A percentile compares a stretch with the other conserved stretches of the same genome.
Evolutionary conservation across 2,329 filamentous ascomycete species (phyloP).

Genomic region (Cercospora sp.): DNA sequence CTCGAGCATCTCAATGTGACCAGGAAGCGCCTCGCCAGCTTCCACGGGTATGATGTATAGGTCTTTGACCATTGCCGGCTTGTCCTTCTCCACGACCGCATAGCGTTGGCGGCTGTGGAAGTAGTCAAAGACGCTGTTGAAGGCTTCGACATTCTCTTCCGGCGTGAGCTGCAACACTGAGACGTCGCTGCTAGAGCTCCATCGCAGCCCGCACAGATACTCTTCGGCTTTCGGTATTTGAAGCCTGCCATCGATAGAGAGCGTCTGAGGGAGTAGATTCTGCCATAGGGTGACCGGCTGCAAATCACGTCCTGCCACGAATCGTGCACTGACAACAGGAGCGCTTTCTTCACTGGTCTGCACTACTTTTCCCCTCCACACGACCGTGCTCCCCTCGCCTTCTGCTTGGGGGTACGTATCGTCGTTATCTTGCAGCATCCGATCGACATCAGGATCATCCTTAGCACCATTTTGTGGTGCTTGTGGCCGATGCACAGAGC

Average conservation of each 20-base stretch:
- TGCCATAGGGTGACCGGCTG: slow-evolving; percentile 68
- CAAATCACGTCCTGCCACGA: slow-evolving; percentile 82
- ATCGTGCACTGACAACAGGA: slow-evolving; percentile 68
- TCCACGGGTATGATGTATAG: slow-evolving; percentile 88
- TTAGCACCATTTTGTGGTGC: slow-evolving; percentile 56
- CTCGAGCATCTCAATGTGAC: slow-evolving; percentile 85
- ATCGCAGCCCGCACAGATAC: slow-evolving; percentile 85
- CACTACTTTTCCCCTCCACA: slow-evolving; percentile 73
- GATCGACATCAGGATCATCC: slow-evolving; percentile 85
- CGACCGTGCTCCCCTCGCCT: slow-evolving; percentile 63
- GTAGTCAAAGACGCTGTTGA: slow-evolving; percentile 81
- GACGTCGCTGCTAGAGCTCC: slow-evolving; percentile 79
- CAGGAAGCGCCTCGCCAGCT: slow-evolving; percentile 68
- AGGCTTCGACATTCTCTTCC: slow-evolving; percentile 63
- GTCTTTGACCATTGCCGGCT: slow-evolving; percentile 69
- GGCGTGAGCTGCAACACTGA: slow-evolving; percentile 72
- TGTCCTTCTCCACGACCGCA: slow-evolving; percentile 74
- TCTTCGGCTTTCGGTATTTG: slow-evolving; percentile 80
- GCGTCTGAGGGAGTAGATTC: slow-evolving; percentile 68
- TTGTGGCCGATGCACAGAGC: slow-evolving; percentile 31
- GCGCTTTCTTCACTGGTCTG: slow-evolving; percentile 42
- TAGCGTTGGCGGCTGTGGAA: slow-evolving; percentile 81
- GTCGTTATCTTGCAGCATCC: slow-evolving; percentile 78
- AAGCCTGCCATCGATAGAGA: slow-evolving; percentile 78
- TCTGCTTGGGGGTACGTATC: slow-evolving; percentile 76